Base-by-base conservation (phyloP, 2,329 filamentous ascomycete genomes). In the Botrytis galanthina region DNA sequence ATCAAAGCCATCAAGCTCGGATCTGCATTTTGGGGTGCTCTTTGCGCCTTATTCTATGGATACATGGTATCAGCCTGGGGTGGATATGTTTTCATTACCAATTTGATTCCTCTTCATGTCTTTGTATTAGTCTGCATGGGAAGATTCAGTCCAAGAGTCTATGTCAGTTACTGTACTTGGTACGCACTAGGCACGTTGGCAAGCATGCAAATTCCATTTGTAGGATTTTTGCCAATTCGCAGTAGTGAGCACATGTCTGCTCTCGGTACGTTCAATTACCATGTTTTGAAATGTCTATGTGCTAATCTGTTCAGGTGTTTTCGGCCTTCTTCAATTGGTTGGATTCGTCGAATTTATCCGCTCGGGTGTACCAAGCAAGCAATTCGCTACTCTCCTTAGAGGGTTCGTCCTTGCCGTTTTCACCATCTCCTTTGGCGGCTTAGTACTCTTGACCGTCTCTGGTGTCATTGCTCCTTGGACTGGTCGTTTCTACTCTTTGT, bases 51-150 rank as follows among this genome's bases (percentile, higher is more conserved):
- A 72, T 98, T 97, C 85, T 99, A 99, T 84, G 96, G 96, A 81
- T 99, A 99, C 90, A 99, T 99, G 96, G 96, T 99, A 77, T 96
- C 95, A 67, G 97, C 97, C 29, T 99, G 96, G 96, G 96, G 96
- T 87, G 96, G 96, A 81, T 99, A 99, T 83, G 96, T 97, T 80
- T 99, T 99, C 89, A 99, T 99, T 81, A 99, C 97, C 75, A 98
- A 97, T 83, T 86, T 99, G 84, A 90, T 99, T 74, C 96, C 96
- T 54, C 89, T 99, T 78, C 96, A 99, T 83, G 91, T 93, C 12
- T 95, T 99, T 79, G 94, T 97, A 64, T 87, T 99, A 78, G 92
- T 99, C 80, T 93, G 92, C 84, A 99, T 99, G 95, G 97, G 97
- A 70, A 88, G 96, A 74, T 99, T 97, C 84, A 98, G 95, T 86